Percentiles rank a stretch among this genome's conserved stretches.
These are phyloP conservation scores for Massarina eburnea DNA, from an alignment of 2,329 filamentous ascomycete genomes.

Conservation along the genomic window DNA sequence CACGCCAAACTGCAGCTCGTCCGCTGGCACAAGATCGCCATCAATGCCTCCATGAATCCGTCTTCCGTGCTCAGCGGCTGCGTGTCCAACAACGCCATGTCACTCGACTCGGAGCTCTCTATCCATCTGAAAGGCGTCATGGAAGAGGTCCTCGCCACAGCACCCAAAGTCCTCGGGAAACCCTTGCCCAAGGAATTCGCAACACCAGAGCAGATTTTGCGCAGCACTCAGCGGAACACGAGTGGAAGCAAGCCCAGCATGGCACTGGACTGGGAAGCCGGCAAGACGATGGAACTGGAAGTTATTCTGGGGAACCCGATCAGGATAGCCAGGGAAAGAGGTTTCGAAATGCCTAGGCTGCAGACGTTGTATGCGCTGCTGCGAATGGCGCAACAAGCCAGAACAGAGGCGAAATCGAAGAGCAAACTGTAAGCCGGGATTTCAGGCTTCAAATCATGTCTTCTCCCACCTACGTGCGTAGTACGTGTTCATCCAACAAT, in stretches of 20 bases:
- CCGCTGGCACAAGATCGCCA: conserved; percentile 75
- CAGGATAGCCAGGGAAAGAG: conserved; percentile 62
- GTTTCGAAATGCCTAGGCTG: conserved; percentile 66
- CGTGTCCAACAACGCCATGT: conserved; percentile 66
- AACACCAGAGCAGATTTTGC: conserved; percentile 62
- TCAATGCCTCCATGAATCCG: conserved; percentile 76
- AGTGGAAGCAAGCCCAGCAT: conserved; percentile 63
- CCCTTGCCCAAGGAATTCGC: conserved; percentile 63
- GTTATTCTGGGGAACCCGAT: conserved; percentile 73
- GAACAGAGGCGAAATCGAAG: conserved; percentile 43
- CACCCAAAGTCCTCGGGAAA: conserved; percentile 64
- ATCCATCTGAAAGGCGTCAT: conserved; percentile 66
- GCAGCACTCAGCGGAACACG: conserved; percentile 64
- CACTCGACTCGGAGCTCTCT: conserved; percentile 63
- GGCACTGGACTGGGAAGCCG: conserved; percentile 70
- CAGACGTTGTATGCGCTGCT: conserved; percentile 69
- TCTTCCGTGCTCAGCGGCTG: conserved; percentile 68
- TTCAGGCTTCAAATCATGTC: background rate
- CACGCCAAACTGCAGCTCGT: conserved; percentile 69
- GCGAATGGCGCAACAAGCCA: conserved; percentile 60
- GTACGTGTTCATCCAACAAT: background rate
- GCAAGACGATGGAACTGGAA: conserved; percentile 68
- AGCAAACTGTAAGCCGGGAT: conserved; percentile 19
- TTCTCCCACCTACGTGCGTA: background rate
- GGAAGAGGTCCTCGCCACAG: conserved; percentile 67